Evolutionary conservation across 352 stramenopile species (phyloP), one percentile per base, ranked within the genome.

Genomic region (Pythium phragmitis): DNA sequence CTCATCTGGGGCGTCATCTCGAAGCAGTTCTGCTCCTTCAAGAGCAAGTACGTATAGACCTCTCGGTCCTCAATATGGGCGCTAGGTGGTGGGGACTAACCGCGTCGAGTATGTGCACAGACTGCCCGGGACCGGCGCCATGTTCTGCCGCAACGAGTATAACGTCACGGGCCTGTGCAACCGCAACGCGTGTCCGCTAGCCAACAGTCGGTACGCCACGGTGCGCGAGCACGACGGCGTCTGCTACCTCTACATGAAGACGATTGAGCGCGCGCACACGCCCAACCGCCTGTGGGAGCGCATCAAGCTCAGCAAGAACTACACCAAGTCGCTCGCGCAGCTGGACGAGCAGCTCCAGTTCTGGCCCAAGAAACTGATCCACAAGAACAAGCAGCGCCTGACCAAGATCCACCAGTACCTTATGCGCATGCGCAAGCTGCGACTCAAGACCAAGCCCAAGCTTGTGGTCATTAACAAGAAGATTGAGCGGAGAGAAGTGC

Each of bases 321-420:
- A 99, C 76, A 88, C 83, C 65, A 98, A 99, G 74, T 96, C 97
- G 16, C 76, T 99, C 45, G 77, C 79, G 37, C 88, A 98, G 68
- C 77, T 99, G 28, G 96, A 98, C 61, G 85, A 98, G 73, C 87
- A 99, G 54, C 84, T 99, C 70, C 87, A 98, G 72, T 99, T 98
- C 73, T 99, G 98, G 82, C 97, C 97, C 17, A 99, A 99, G 78
- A 98, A 98, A 63, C 77, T 98, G 19, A 84, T 98, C 45, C 96
- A 99, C 88, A 92, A 96, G 68, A 99, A 98, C 87, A 99, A 99
- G 73, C 96, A 99, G 84, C 82, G 97, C 37, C 85, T 99, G 46
- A 99, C 97, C 37, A 99, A 99, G 77, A 99, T 99, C 73, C 95
- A 99, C 77, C 97, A 99, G 82, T 99, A 99, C 71, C 80, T 99